Evolutionary conservation across 306 rosid species (phyloP), one percentile per base, ranked within the genome.

Genomic region (Betula pendula): DNA sequence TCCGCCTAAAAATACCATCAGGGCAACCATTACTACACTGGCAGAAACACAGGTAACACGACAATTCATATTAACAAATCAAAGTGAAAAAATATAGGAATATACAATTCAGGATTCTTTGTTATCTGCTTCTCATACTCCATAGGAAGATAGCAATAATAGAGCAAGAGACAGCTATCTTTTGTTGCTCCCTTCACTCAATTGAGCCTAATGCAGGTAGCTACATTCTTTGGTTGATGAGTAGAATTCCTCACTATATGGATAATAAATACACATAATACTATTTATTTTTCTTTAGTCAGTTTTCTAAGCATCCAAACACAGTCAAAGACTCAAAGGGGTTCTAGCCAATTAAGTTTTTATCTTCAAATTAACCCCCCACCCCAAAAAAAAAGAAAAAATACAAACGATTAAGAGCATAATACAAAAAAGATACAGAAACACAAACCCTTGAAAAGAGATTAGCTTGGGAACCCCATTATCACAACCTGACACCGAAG

Each of bases 381-480:
- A n/a, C n/a, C n/a, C n/a, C n/a, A 38, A 6, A 38, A 38, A 35
- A 3, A 35, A 3, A 35, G 3, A 35, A 3, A 35, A 3, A 16
- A 51, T 40, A 14, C 16, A 48, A 35, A 12, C 55, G 20, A 22
- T 45, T 70, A 19, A 25, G 0, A 47, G 9, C 29, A 25, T 17
- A 5, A 16, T 17, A n/a, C 4, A 35, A 44, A 40, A 33, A 52
- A 19, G 59, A n/a, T 19, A n/a, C 0, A n/a, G 17, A 60, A 71
- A 50, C 12, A 71, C 80, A 4, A 59, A 79, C 83, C 83, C 67
- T 73, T 77, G 73, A 22, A 52, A 13, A 70, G 70, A 77, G 75
- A 69, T 75, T 29, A 59, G 58, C 69, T 73, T 75, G 63, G 31
- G 69, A 73, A 44, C 59, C 43, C 29, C 40, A 70, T 55, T 31